Conservation (phyloP, 306 rosid species). For the Medicago arabica region DNA sequence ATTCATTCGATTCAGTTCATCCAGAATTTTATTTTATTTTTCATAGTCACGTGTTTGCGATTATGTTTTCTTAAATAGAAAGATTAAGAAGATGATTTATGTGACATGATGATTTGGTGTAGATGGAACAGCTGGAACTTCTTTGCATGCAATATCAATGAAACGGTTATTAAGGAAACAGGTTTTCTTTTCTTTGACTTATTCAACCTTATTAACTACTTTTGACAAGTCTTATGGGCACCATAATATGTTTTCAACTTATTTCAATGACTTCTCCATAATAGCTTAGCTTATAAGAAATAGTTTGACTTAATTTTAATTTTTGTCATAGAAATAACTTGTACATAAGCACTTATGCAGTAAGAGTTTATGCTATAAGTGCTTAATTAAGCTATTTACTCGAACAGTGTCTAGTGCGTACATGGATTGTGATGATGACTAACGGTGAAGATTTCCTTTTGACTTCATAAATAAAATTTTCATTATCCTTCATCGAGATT, state of each 20-base stretch:
- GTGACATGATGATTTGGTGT: conserved; percentile 34
- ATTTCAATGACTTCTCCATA: background rate
- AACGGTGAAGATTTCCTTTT: too few relatives aligned
- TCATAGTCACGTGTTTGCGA: background rate
- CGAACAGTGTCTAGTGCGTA: too few relatives aligned
- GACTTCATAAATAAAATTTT: too few relatives aligned
- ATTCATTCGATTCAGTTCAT: background rate
- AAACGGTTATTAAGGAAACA: conserved; percentile 82
- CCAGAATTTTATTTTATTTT: background rate
- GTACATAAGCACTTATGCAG: too few relatives aligned
- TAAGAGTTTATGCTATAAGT: too few relatives aligned
- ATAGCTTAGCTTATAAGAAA: background rate
- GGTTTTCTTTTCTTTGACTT: conserved; percentile 46
- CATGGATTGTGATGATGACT: too few relatives aligned
- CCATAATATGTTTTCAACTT: too few relatives aligned
- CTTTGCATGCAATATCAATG: conserved; percentile 91
- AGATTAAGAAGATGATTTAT: background rate
- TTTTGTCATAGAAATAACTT: too few relatives aligned
- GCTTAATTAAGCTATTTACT: too few relatives aligned
- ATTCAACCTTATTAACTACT: too few relatives aligned
- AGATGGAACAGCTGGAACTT: conserved; percentile 99
- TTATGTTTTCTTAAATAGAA: background rate
- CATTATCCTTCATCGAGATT: too few relatives aligned
- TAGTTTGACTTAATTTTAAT: conserved; percentile 2
- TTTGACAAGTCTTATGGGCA: too few relatives aligned